Evolutionary conservation across 2,329 filamentous ascomycete genomes (phyloP).

Genomic region (Sporothrix humicola): DNA sequence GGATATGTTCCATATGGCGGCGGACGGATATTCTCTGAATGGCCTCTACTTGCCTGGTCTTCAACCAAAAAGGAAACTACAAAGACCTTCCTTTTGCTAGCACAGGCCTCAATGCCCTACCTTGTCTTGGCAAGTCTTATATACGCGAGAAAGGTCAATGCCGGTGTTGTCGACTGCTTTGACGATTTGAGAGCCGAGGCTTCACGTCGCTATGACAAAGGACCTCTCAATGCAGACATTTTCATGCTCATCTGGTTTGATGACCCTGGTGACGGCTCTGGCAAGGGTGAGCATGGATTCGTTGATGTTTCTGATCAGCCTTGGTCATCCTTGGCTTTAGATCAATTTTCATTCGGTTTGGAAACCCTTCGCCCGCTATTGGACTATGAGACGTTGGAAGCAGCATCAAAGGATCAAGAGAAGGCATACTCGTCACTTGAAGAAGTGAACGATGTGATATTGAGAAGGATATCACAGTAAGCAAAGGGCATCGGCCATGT

Average conservation of each 20-base stretch:
- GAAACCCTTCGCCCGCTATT: no score
- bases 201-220: not conserved
- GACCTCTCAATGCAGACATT: not conserved
- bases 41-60: not conserved
- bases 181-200: not conserved
- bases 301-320: not conserved
- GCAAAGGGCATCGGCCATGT: no score
- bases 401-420: no score
- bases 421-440: no score
- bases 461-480: no score
- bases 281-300: no score
- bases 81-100: not conserved
- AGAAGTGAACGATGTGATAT: no score
- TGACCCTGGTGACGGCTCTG: rapidly evolving
- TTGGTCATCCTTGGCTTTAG: not conserved
- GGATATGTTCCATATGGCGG: not conserved
- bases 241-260: not conserved
- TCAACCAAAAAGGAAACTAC: no score
- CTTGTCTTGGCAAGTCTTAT: not conserved
- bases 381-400: no score
- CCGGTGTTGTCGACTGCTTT: no score
- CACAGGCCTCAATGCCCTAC: not conserved
- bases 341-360: not conserved
- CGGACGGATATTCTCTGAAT: not conserved
- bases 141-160: not conserved